These are phyloP conservation scores for Xylaria sp. DNA, from an alignment of 2,329 filamentous ascomycete genomes.

Conservation along the genomic window DNA sequence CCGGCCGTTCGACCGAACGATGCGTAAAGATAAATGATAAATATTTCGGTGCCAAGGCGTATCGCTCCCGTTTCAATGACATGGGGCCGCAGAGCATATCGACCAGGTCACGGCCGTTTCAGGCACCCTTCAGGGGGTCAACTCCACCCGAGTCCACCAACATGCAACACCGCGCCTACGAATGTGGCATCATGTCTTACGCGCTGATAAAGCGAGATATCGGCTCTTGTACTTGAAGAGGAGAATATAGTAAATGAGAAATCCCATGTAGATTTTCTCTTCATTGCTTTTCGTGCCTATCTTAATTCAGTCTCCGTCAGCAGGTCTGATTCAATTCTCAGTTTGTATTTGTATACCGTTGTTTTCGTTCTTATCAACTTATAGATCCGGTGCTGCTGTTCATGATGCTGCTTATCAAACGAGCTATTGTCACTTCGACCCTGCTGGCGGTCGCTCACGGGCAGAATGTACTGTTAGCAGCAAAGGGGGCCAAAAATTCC, in stretches of 20 bases:
- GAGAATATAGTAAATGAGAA: constrained; percentile 24
- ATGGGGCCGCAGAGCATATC: constrained; percentile 37
- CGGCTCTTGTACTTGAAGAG: constrained; percentile 10
- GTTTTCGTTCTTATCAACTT: constrained; percentile 19
- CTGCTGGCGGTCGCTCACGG: constrained; percentile 47
- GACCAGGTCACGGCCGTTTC: constrained; percentile 28
- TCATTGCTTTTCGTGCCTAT: constrained; percentile 20
- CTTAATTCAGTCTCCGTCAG: constrained; percentile 37
- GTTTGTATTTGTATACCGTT: constrained; percentile 27
- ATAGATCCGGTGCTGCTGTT: constrained; percentile 14
- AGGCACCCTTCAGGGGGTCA: constrained; percentile 36
- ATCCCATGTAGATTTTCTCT: constrained; percentile 17
- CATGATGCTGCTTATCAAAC: constrained; percentile 41
- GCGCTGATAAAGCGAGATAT: constrained; percentile 23
- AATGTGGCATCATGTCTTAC: constrained; percentile 30
- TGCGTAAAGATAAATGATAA: background rate
- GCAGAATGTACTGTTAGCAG: constrained; percentile 49
- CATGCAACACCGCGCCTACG: constrained; percentile 36
- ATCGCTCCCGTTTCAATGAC: constrained; percentile 36
- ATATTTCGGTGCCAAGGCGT: constrained; percentile 29
- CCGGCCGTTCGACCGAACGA: constrained; percentile 6
- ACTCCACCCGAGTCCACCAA: constrained; percentile 36
- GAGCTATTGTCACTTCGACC: constrained; percentile 38
- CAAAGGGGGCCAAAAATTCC: constrained; percentile 46
- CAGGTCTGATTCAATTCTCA: constrained; percentile 43